phyloP scores from a whole-genome alignment of 2,329 filamentous ascomycete species.

The Paraconiothyrium sp. region DNA sequence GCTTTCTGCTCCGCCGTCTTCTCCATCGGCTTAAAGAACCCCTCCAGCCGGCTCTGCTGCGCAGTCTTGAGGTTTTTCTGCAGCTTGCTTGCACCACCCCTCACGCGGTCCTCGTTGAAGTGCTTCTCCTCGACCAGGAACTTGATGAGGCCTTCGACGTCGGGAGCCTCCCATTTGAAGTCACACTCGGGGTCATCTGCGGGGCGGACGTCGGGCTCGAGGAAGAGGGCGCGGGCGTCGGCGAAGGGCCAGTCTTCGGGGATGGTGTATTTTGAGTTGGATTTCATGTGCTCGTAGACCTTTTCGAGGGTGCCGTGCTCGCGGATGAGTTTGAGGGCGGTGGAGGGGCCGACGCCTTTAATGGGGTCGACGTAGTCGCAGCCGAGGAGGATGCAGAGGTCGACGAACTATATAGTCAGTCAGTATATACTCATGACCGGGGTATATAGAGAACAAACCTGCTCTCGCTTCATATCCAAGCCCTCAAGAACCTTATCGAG shows the following conservation, averaged over 20 bases:
- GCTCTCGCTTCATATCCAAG: constrained; percentile 84
- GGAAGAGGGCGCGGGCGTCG: constrained; percentile 91
- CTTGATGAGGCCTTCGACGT: constrained; percentile 87
- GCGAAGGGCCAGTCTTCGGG: constrained; percentile 97
- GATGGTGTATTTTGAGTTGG: constrained; percentile 81
- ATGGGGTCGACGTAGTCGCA: constrained; percentile 98
- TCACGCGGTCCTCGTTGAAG: constrained; percentile 94
- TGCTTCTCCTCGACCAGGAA: constrained; percentile 95
- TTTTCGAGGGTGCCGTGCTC: constrained; percentile 90
- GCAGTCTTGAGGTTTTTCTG: constrained; percentile 91
- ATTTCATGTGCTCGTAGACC: constrained; percentile 82
- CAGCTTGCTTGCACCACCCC: constrained; percentile 77
- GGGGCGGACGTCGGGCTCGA: constrained; percentile 84
- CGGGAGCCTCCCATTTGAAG: constrained; percentile 97
- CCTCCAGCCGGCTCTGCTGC: constrained; percentile 90
- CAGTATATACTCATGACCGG: constrained; percentile 1
- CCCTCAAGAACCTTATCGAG: constrained; percentile 87
- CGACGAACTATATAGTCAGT: constrained; percentile 76
- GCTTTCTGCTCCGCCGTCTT: constrained; percentile 89
- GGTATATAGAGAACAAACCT: constrained; percentile 63
- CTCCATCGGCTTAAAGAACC: constrained; percentile 94
- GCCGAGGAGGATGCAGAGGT: constrained; percentile 95
- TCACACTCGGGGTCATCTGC: constrained; percentile 89
- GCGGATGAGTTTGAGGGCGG: constrained; percentile 91
- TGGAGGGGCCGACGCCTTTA: constrained; percentile 91